These are phyloP conservation scores for Punctularia strigosozonata DNA, from an alignment of 768 basidiomycete species.

Conservation along the genomic window DNA sequence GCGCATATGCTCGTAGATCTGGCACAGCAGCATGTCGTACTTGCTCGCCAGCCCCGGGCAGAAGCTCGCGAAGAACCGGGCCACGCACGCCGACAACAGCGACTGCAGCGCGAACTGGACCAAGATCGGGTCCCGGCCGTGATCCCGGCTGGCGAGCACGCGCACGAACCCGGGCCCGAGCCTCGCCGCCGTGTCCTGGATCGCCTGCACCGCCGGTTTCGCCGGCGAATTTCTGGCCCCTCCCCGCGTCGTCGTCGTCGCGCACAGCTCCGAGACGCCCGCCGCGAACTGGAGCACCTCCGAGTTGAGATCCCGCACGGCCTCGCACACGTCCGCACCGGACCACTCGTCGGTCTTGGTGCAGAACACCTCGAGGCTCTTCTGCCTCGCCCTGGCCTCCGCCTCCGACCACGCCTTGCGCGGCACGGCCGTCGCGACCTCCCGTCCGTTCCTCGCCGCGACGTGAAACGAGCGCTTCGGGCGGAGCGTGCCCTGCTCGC, in stretches of 20 bases:
- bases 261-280: conserved; percentile 56
- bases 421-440: not conserved
- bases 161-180: conserved; percentile 52
- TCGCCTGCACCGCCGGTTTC: conserved; percentile 34
- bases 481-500: not conserved
- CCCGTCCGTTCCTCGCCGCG: not conserved
- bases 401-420: conserved; percentile 14
- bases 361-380: conserved; percentile 54
- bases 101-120: conserved; percentile 72
- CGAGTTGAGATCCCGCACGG: conserved; percentile 69
- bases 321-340: conserved; percentile 67
- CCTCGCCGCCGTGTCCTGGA: conserved; percentile 49
- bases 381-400: conserved; percentile 46
- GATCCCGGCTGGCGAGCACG: conserved; percentile 51
- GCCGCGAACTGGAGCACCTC: conserved; percentile 77
- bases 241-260: conserved; percentile 31
- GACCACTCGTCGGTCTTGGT: conserved; percentile 68
- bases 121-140: conserved; percentile 64
- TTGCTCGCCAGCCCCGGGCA: conserved; percentile 66
- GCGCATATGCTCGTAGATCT: conserved; percentile 50
- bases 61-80: conserved; percentile 57
- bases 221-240: too few relatives aligned
- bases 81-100: conserved; percentile 53
- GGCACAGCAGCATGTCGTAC: conserved; percentile 50
- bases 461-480: not conserved